A percentile compares a stretch with the other conserved stretches of the same genome.
These are phyloP conservation scores for Populus hybrid DNA, from an alignment of 441 rosid genomes.

Conservation along the genomic window DNA sequence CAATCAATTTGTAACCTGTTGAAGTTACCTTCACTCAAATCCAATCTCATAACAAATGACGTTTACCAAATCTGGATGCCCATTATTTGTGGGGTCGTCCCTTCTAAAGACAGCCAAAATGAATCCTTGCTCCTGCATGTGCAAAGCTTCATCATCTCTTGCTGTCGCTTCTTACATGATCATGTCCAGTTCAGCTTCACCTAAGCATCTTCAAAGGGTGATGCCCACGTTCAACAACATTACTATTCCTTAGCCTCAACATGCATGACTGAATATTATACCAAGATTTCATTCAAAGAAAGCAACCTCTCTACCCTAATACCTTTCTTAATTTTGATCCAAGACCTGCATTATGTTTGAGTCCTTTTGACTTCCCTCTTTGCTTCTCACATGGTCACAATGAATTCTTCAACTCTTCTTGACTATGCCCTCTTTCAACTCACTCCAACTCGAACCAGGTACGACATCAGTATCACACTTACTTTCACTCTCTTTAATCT, in stretches of 20 bases:
- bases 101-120: neutral
- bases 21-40: neutral
- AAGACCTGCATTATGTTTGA: neutral
- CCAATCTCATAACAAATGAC: neutral
- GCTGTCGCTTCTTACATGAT: conserved; percentile 23
- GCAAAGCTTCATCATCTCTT: conserved; percentile 39
- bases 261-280: neutral
- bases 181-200: conserved; percentile 13
- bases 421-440: conserved; percentile 74
- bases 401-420: conserved; percentile 46
- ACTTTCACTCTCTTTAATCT: neutral
- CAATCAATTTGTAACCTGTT: neutral
- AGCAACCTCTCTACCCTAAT: neutral
- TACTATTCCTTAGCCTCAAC: neutral
- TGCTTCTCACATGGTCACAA: conserved; percentile 5
- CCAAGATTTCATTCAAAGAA: neutral
- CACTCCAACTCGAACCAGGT: conserved; percentile 82
- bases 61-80: neutral
- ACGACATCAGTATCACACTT: neutral
- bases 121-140: conserved; percentile 17
- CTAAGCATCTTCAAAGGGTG: conserved; percentile 7
- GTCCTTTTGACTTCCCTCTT: neutral
- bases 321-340: neutral
- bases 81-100: conserved; percentile 17
- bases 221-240: conserved; percentile 14